Evolutionary conservation across 169 alveolate genomes (phyloP).

Genomic region (Cryptosporidium tyzzeri): DNA sequence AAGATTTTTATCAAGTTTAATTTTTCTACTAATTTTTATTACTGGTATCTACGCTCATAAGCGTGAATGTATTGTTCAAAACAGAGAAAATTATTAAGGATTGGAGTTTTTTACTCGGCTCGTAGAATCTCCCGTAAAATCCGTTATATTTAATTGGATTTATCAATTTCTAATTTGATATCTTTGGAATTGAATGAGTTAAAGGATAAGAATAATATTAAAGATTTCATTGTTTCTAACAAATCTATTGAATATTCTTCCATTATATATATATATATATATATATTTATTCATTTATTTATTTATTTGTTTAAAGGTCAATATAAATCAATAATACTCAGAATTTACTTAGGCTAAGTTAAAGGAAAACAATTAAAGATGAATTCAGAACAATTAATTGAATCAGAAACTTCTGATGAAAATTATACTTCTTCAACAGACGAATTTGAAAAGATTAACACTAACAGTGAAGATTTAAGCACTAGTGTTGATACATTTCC

Average conservation of each 20-base stretch:
- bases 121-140: neutral
- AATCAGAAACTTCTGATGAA: conserved; percentile 33
- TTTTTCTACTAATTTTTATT: neutral
- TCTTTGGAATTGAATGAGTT: neutral
- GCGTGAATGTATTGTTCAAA: neutral
- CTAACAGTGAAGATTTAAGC: conserved; percentile 11
- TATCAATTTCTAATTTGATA: neutral
- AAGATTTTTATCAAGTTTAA: neutral
- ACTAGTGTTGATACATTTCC: neutral
- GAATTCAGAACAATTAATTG: neutral
- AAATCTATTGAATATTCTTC: conserved; percentile 9
- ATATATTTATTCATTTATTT: too few relatives aligned
- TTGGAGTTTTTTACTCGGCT: conserved; percentile 5
- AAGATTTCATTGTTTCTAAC: conserved; percentile 5
- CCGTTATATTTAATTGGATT: neutral
- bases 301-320: neutral
- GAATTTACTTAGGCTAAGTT: neutral
- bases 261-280: neutral
- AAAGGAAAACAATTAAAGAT: neutral
- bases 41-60: conserved; percentile 14
- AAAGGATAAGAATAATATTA: conserved; percentile 1
- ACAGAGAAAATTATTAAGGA: neutral
- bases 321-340: neutral
- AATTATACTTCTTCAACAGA: conserved; percentile 1
- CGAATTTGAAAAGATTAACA: conserved; percentile 15